Percentiles rank a stretch among this genome's conserved stretches.
phyloP scores from a whole-genome alignment of 768 basidiomycete genomes.

The Lyophyllum decastes region DNA sequence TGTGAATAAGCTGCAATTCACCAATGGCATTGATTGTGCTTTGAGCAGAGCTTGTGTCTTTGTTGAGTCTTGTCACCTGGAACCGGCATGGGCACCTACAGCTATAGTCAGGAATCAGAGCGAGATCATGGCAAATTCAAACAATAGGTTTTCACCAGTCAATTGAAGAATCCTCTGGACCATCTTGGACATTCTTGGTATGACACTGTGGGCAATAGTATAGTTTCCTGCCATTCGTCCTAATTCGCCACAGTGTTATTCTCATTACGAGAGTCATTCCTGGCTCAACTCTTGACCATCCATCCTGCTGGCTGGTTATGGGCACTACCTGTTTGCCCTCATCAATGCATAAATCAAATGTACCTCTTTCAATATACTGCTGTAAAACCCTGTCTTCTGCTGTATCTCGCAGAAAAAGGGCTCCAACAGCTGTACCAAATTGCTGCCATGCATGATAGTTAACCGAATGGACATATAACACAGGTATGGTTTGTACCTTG shows the following conservation, averaged over 20 bases:
- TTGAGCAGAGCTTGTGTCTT: not conserved
- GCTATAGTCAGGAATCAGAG: no score
- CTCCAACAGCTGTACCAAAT: not conserved
- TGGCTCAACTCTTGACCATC: not conserved
- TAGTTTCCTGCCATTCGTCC: not conserved
- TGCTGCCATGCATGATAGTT: not conserved
- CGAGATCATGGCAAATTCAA: no score
- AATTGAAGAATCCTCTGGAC: no score
- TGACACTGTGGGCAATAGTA: not conserved
- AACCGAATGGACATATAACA: not conserved
- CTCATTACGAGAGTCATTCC: not conserved
- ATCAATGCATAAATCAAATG: not conserved
- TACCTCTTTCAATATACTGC: not conserved
- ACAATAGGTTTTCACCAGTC: no score
- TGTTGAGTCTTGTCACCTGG: not conserved
- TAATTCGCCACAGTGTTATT: not conserved
- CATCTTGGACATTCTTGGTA: not conserved
- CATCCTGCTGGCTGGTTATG: not conserved
- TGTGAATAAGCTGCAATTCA: not conserved
- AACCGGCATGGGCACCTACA: no score
- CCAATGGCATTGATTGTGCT: not conserved
- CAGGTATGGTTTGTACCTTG: not conserved
- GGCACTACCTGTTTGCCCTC: not conserved
- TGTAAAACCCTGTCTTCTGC: not conserved
- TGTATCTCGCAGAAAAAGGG: not conserved